A percentile compares a stretch with the other conserved stretches of the same genome.
Conservation (phyloP, 495 filamentous ascomycete species). For the Annulohypoxylon moriforme region DNA sequence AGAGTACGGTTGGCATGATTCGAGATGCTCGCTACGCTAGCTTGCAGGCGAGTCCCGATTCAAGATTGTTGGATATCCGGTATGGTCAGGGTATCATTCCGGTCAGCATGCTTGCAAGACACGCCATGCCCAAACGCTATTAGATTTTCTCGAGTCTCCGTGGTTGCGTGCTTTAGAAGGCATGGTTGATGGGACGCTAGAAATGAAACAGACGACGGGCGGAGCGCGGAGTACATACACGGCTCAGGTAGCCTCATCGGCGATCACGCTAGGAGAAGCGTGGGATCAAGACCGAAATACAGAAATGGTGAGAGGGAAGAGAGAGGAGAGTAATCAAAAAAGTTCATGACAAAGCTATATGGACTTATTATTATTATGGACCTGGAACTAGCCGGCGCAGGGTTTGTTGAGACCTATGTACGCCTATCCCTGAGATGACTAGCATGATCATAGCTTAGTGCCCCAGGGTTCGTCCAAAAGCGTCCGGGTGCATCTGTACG, state of each 20-base stretch:
- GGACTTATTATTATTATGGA: conserved; percentile 21
- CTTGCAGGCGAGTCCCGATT: conserved; percentile 43
- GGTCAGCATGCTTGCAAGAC: conserved; percentile 38
- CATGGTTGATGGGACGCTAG: conserved; percentile 41
- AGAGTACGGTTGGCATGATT: conserved; percentile 21
- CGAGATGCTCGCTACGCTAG: conserved; percentile 18
- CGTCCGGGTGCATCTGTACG: conserved; percentile 41
- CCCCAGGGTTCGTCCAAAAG: conserved; percentile 42
- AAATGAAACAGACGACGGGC: conserved; percentile 37
- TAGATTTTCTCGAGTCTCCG: conserved; percentile 37
- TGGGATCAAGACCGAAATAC: conserved; percentile 20
- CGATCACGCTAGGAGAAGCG: conserved; percentile 26
- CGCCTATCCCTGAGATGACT: conserved; percentile 42
- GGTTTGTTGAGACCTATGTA: conserved; percentile 35
- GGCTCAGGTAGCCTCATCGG: conserved; percentile 41
- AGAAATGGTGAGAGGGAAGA: conserved; percentile 5
- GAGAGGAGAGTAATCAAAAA: conserved; percentile 7
- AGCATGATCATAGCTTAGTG: conserved; percentile 42
- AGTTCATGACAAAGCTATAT: conserved; percentile 18
- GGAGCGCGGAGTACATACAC: conserved; percentile 28
- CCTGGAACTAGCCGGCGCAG: conserved; percentile 38
- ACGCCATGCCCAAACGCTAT: conserved; percentile 35
- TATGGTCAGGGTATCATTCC: conserved; percentile 44
- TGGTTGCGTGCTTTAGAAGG: conserved; percentile 28
- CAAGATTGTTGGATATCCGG: conserved; percentile 44